Evolutionary conservation across 768 basidiomycete species (phyloP), one percentile per base, ranked within the genome.

Genomic region (Hortiboletus flavorubellus): DNA sequence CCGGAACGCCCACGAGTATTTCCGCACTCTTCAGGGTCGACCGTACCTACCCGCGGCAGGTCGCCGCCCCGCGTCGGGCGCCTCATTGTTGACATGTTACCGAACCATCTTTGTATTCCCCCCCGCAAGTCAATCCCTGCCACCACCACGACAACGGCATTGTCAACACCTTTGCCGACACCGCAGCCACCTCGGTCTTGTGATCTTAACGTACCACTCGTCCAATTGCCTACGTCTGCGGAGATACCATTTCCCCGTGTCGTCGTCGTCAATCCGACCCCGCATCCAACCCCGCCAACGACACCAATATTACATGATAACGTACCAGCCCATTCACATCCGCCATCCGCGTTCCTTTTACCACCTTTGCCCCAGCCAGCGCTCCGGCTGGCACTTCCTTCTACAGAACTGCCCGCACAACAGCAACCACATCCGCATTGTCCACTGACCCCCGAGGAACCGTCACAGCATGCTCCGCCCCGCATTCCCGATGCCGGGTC

Each of bases 241-340:
- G 61, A 68, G 29, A 61, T 55, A 57, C 70, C 51, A 63, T 75
- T 80, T 33, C 85, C 85, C 14, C 76, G 78, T 29, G 77, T 91
- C 7, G 79, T 89, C 15, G 78, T 91, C 21, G 83, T 90, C 9
- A 84, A 86, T 60, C 87, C 89, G 16, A 90, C 89, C 0, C 89
- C 88, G 3, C 86, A 85, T 59, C 87, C 85, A 1, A 91, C 90
- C 1, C 89, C 90, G 8, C 90, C 89, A 3, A 79, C 83, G 2
- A 88, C 87, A 1, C 89, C 87, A 9, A 65, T 76, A 48, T 61
- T 79, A 50, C 65, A 66, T 26, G 56, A 71, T 46, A 52, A 58
- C 31, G 57, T 34, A 11, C 64, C 57, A 49, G 58, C 56, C 37
- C 60, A 34, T 41, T 68, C 54, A 49, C 72, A 64, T 35, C 67